Evolutionary conservation across 169 alveolate genomes (phyloP).

Genomic region (Hepatocystis sp.): DNA sequence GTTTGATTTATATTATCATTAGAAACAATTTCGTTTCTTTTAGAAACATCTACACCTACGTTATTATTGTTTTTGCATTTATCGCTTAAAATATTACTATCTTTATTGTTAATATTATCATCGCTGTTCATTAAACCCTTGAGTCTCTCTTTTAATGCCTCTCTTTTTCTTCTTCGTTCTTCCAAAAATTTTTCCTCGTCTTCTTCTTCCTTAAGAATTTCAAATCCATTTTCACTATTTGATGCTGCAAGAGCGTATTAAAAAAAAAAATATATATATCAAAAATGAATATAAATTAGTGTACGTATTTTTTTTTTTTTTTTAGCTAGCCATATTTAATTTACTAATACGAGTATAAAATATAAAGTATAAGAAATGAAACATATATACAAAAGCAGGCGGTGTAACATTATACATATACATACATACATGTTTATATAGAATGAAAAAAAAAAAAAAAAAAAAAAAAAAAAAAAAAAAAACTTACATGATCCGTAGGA

Average conservation of each 20-base stretch:
- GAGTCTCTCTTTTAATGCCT: slow-evolving; percentile 56
- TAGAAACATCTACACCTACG: not conserved
- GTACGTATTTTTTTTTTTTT: not conserved
- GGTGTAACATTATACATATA: too few species aligned
- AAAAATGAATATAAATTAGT: not conserved
- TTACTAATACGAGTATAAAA: not conserved
- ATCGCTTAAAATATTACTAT: not conserved
- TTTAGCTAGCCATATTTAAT: not conserved
- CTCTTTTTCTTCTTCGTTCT: slow-evolving; percentile 68
- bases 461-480: not conserved
- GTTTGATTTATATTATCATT: slow-evolving; percentile 1
- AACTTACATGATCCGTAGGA: slow-evolving; percentile 56
- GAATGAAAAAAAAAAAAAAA: not conserved
- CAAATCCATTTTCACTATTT: slow-evolving; percentile 57
- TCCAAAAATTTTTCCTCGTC: slow-evolving; percentile 67
- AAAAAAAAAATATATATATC: not conserved
- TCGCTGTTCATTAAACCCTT: slow-evolving; percentile 29
- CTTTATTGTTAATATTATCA: slow-evolving; percentile 5
- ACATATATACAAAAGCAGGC: too few species aligned
- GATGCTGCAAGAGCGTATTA: too few species aligned
- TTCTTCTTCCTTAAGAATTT: slow-evolving; percentile 59
- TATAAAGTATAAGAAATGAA: not conserved
- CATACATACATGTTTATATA: not conserved
- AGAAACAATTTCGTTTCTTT: not conserved
- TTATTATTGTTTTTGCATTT: not conserved